Evolutionary conservation across 2,329 filamentous ascomycete genomes (phyloP), one percentile per base, ranked within the genome.

Genomic region (Phialocephala subalpina): DNA sequence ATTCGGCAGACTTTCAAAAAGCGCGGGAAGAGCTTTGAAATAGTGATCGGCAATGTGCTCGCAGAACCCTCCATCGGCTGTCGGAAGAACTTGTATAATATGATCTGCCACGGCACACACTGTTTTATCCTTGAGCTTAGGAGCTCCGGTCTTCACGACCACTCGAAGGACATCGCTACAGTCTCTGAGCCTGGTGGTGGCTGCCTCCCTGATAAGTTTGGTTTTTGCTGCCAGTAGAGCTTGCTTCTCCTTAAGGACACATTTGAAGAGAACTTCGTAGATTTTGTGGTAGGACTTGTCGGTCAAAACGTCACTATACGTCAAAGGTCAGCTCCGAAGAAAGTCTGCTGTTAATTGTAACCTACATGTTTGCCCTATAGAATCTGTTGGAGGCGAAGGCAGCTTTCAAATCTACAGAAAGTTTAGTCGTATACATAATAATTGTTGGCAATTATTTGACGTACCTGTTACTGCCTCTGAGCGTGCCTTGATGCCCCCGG

Each of bases 251-350:
- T 84, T 78, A 20, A 90, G 77, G 1, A 86, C 86, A 74, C 85
- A 90, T 62, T 86, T 84, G 75, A 97, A 97, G 2, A 98, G 81
- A 1, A 87, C 86, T 74, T 97, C 93, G 72, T 93, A 92, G 52
- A 97, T 88, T 66, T 87, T 86, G 74, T 96, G 91, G 71, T 92
- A 97, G n/a, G 86, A 86, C 75, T 91, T 92, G 75, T 97, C 93
- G 55, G 85, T 86, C 38, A 97, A 81, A 14, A 78, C 73, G 35
- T 77, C 67, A 42, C 74, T 74, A 64, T 65, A 63, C 67, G 60
- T 25, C 35, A 20, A 35, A 18, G 2, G 40, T 73, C 61, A 75
- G 68, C 53, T 18, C 12, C 1, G 18, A 11, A 14, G 29, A 27
- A 22, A 22, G 18, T 11, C 5, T n/a, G n/a, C 3, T 11, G 6